Base-by-base conservation (phyloP, 1,139 yeast genomes). In the Meyerozyma athensensis region DNA sequence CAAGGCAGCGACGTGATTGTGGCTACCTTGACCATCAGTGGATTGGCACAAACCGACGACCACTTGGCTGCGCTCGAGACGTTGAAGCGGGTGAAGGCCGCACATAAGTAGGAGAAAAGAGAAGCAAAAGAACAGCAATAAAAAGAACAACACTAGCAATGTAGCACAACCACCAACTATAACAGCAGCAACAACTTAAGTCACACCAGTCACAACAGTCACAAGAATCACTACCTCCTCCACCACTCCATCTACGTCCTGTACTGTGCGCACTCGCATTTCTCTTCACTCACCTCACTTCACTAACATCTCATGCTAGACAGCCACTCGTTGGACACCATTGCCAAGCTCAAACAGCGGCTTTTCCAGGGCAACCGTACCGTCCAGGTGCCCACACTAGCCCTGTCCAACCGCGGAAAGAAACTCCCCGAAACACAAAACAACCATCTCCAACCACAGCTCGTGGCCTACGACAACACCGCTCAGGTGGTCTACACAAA, bases 11-110 rank as follows among this genome's bases (percentile, higher is more conserved):
- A 70, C 44, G 67, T 69, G 16, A 60, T 77, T 19, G 62, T 76
- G 26, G 86, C 74, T 2, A 72, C 77, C 3, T 61, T 78, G 35
- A 76, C 81, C n/a, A 68, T 79, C 26, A 74, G 81, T 52, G 86
- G 86, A 0, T 67, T 79, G 46, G 64, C 68, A 3, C 75, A 72
- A 44, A 63, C 63, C 23, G 62, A 71, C 38, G 79, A 73, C 49
- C 78, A 73, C 46, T 55, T 56, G 35, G 52, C 71, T 37, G 74
- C 62, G n/a, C 41, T 61, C 36, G 53, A 45, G 50, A 50, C 47
- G 2, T 42, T 49, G 35, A 23, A 34, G 10, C 42, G 38, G n/a
- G 20, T 28, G 10, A 18, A n/a, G n/a, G n/a, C n/a, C n/a, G n/a
- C n/a, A n/a, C n/a, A 13, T 9, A 23, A n/a, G 10, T 23, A 9